Evolutionary conservation across 139 green algal species (phyloP).

Genomic region (Chlorella sp.): DNA sequence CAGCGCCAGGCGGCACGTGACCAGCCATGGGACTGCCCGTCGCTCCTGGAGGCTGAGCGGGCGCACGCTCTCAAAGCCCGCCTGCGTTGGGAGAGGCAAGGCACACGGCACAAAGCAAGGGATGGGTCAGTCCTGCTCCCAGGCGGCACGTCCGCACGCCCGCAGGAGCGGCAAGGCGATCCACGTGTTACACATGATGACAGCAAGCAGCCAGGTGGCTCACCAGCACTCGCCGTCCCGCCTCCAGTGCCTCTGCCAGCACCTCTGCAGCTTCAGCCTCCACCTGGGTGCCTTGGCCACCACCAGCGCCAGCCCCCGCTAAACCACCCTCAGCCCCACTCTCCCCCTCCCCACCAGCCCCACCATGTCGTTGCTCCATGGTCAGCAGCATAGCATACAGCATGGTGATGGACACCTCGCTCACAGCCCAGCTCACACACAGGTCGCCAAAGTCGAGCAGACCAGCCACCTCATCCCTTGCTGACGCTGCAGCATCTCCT

Average conservation of each 20-base stretch:
- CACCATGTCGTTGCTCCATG: neutral
- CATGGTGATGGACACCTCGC: neutral
- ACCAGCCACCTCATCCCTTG: neutral
- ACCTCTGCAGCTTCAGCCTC: neutral
- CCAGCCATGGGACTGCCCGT: neutral
- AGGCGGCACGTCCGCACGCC: neutral
- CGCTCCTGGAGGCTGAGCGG: neutral
- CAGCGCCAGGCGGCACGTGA: neutral
- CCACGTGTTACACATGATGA: neutral
- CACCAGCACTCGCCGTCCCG: neutral
- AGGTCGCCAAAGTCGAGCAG: neutral
- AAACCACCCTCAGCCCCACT: neutral
- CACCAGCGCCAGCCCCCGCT: neutral
- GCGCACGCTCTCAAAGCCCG: neutral
- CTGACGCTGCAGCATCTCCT: neutral
- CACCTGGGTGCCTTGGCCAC: neutral
- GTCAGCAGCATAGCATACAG: neutral
- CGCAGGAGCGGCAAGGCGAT: neutral
- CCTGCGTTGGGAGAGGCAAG: neutral
- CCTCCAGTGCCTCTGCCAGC: neutral
- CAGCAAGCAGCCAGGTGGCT: neutral
- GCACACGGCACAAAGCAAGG: neutral
- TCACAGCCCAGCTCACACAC: neutral
- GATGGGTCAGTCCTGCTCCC: neutral
- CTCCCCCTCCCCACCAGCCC: neutral